Conservation (phyloP, 768 basidiomycete genomes). For the Dioszegia aurantiaca region DNA sequence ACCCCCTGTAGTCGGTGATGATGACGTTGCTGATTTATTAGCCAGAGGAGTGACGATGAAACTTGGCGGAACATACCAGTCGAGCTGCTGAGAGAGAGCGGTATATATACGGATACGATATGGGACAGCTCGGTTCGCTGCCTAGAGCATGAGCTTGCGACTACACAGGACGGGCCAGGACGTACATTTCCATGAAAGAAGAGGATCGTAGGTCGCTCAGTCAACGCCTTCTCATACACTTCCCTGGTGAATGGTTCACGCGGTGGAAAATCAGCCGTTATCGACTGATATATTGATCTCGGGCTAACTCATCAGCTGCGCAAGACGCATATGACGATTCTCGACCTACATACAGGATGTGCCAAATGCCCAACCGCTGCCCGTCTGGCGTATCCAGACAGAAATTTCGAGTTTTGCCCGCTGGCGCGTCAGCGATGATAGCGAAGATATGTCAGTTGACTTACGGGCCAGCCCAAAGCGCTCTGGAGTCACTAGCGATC, state of each 20-base stretch:
- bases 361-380: slow-evolving; percentile 63
- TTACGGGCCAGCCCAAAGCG: slow-evolving; percentile 76
- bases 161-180: background rate
- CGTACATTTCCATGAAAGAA: slow-evolving; percentile 80
- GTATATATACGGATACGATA: slow-evolving; percentile 69
- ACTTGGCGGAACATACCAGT: slow-evolving; percentile 16
- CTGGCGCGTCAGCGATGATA: slow-evolving; percentile 52
- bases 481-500: slow-evolving; percentile 65
- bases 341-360: slow-evolving; percentile 39
- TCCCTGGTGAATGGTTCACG: slow-evolving; percentile 45
- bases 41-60: background rate
- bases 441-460: slow-evolving; percentile 44
- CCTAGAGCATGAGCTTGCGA: slow-evolving; percentile 41
- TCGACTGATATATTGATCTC: slow-evolving; percentile 38
- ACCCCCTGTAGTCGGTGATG: slow-evolving; percentile 87
- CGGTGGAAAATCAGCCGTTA: slow-evolving; percentile 10
- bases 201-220: slow-evolving; percentile 69
- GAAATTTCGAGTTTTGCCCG: slow-evolving; percentile 73
- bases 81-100: slow-evolving; percentile 57
- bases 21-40: slow-evolving; percentile 61
- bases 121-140: slow-evolving; percentile 68
- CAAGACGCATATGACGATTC: background rate
- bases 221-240: slow-evolving; percentile 61
- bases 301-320: slow-evolving; percentile 44
- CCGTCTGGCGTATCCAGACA: slow-evolving; percentile 72